phyloP scores from a whole-genome alignment of 768 basidiomycete species.

The Tulasnella calospora region DNA sequence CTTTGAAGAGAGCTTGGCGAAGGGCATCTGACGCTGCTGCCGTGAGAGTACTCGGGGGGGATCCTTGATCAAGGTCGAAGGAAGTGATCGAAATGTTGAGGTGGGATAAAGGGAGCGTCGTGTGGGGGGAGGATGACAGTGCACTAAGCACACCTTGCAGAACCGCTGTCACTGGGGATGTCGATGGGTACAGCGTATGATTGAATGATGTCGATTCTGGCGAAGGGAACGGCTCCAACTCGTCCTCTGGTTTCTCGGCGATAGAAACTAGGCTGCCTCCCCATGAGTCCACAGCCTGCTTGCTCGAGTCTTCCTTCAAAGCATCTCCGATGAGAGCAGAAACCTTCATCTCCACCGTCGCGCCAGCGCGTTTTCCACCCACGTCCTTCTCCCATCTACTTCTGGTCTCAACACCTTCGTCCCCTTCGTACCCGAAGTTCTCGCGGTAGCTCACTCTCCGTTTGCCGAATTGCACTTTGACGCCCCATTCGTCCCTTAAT shows the following conservation, averaged over 20 bases:
- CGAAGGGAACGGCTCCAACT: slow-evolving; percentile 41
- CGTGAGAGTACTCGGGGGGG: slow-evolving; percentile 51
- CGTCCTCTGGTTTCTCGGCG: slow-evolving; percentile 49
- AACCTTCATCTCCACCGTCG: slow-evolving; percentile 53
- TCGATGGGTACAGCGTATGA: slow-evolving; percentile 27
- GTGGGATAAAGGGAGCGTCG: slow-evolving; percentile 63
- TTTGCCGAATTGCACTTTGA: slow-evolving; percentile 66
- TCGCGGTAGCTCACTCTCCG: slow-evolving; percentile 81
- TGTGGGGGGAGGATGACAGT: slow-evolving; percentile 74
- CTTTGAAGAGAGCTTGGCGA: slow-evolving; percentile 54
- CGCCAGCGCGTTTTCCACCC: slow-evolving; percentile 50
- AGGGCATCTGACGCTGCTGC: slow-evolving; percentile 56
- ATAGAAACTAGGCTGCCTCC: slow-evolving; percentile 62
- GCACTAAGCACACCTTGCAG: slow-evolving; percentile 65
- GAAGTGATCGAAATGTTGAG: slow-evolving; percentile 53
- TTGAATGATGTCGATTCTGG: slow-evolving; percentile 46
- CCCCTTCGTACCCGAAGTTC: slow-evolving; percentile 38
- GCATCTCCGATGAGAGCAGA: slow-evolving; percentile 53
- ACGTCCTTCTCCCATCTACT: slow-evolving; percentile 60
- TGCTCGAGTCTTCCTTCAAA: background rate
- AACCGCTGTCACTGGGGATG: slow-evolving; percentile 41
- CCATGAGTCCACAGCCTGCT: slow-evolving; percentile 42
- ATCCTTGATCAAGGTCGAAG: slow-evolving; percentile 43
- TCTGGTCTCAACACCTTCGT: slow-evolving; percentile 34
- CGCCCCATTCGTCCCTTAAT: slow-evolving; percentile 73